Evolutionary conservation across 257 asterid species (phyloP).

Genomic region (Ophiorrhiza pumila): DNA sequence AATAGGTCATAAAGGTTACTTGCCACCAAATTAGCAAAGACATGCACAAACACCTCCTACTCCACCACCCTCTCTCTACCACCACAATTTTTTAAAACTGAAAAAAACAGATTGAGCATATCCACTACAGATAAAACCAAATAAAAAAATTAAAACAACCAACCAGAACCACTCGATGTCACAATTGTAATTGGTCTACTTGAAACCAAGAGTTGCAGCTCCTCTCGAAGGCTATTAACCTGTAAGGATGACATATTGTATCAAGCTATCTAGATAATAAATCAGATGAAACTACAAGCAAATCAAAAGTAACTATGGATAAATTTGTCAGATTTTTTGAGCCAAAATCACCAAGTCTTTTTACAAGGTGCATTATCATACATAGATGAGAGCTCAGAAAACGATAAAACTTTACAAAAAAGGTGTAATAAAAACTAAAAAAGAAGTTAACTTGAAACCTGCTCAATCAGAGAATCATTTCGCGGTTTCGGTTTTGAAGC

Average conservation of each 20-base stretch:
- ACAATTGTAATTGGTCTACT: conserved; percentile 65
- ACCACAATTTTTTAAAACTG: no score
- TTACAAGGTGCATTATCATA: neutral
- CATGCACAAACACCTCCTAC: neutral
- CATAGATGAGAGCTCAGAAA: neutral
- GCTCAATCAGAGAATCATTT: conserved; percentile 69
- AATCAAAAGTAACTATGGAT: neutral
- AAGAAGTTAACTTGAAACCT: conserved; percentile 43
- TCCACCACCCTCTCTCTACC: neutral
- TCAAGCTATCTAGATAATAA: neutral
- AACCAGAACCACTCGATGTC: conserved; percentile 77
- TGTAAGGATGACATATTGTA: conserved; percentile 28
- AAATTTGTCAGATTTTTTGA: neutral
- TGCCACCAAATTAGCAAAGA: neutral
- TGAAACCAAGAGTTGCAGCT: conserved; percentile 65
- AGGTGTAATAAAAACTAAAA: neutral
- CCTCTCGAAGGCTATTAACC: conserved; percentile 78
- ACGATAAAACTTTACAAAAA: neutral
- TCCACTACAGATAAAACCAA: neutral
- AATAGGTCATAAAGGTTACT: neutral
- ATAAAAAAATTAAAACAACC: conserved; percentile 1
- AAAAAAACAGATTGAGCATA: neutral
- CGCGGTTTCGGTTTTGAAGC: conserved; percentile 52
- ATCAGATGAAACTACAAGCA: neutral
- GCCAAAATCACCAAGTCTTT: neutral